Evolutionary conservation across 164 flowering plant species (phyloP), one percentile per base, ranked within the genome.

Genomic region (Buxus sempervirens): DNA sequence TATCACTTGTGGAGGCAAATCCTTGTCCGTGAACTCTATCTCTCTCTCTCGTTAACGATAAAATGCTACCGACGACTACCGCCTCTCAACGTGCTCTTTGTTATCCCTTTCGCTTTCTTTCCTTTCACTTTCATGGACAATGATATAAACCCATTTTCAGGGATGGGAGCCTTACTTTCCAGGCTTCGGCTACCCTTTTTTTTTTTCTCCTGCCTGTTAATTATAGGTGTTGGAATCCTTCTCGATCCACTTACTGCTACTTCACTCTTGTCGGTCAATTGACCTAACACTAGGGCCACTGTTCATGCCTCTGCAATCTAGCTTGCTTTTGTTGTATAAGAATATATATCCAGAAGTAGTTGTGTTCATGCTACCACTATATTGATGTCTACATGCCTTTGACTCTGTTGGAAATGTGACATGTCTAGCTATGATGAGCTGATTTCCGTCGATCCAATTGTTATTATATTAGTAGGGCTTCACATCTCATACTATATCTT

Each of bases 241-340:
- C 71, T 70, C 58, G 71, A 72, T 81, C 84, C 45, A 69, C 62
- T 75, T 15, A 78, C 81, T 77, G 77, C 75, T 72, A 49, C 41
- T 24, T 60, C 75, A 74, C 77, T 75, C 72, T 73, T 78, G 84
- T 73, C 75, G 77, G 73, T 68, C 67, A 38, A 76, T 62, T 78
- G 81, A 67, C 75, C 63, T 38, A 36, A 72, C 21, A 49, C 65
- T 59, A 63, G 68, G 67, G 60, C 55, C 25, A 76, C 79, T 70
- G 72, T 72, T 70, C 62, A 63, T 70, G 23, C 53, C 32, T 54
- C 64, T 73, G 65, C 19, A 60, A 49, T 54, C 61, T 48, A 23
- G 38, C 63, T 45, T 14, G 38, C 24, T 59, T 57, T 45, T 26
- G 38, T 32, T 32, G 38, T 32, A 24, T 38, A 26, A 27, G 6